Percentiles rank a stretch among this genome's conserved stretches.
Evolutionary conservation across 2,329 filamentous ascomycete species (phyloP).

Genomic region (Phialemonium atrogriseum): DNA sequence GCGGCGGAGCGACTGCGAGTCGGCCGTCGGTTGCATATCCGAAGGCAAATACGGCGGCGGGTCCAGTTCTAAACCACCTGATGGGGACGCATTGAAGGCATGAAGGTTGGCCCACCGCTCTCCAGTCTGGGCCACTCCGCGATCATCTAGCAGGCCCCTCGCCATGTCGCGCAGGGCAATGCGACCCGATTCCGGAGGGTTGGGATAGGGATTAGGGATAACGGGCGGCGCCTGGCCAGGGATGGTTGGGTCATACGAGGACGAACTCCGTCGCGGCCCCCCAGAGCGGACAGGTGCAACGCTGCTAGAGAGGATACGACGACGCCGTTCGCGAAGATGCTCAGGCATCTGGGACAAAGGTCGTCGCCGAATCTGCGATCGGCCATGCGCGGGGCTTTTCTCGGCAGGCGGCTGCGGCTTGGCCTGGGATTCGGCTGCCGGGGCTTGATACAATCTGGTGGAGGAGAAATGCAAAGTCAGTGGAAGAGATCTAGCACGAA

Average conservation of each 20-base stretch:
- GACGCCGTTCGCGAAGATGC: conserved; percentile 13
- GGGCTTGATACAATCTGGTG: conserved; percentile 21
- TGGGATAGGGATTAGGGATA: too few relatives aligned
- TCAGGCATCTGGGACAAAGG: conserved; percentile 8
- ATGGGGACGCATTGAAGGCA: too few relatives aligned
- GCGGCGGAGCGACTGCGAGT: too few relatives aligned
- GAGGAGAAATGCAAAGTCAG: conserved; percentile 9
- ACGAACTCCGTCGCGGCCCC: too few relatives aligned
- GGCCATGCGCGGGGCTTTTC: conserved; percentile 15
- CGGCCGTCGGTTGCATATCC: too few relatives aligned
- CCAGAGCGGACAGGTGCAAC: too few relatives aligned
- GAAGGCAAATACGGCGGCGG: too few relatives aligned
- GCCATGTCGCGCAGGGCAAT: conserved; percentile 7
- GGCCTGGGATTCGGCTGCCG: conserved; percentile 21
- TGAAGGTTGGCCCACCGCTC: conserved; percentile 17
- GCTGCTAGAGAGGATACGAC: conserved; percentile 13
- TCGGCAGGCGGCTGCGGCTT: conserved; percentile 16
- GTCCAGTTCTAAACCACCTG: too few relatives aligned
- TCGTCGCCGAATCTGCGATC: conserved; percentile 18
- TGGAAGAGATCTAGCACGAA: too few relatives aligned
- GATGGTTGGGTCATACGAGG: too few relatives aligned
- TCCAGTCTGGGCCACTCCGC: conserved; percentile 13
- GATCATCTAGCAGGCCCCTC: conserved; percentile 9
- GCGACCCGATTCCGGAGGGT: too few relatives aligned
- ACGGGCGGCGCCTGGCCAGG: neutral